Evolutionary conservation across 148 eudicot species (phyloP).

Genomic region (Linanthus parryae): DNA sequence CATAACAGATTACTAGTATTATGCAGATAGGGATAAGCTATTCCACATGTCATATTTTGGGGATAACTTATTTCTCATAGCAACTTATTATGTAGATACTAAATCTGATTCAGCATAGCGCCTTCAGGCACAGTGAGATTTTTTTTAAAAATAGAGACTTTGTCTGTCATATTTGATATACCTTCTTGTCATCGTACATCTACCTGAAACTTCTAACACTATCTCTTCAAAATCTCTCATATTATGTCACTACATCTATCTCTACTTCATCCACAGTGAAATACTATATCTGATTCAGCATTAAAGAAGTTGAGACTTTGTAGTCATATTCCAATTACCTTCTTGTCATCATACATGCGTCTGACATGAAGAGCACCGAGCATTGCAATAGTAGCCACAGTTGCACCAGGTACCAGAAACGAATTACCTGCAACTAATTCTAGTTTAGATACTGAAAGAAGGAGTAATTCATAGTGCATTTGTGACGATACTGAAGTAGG

Average conservation of each 20-base stretch:
- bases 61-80: too few relatives aligned
- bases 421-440: constrained; percentile 47
- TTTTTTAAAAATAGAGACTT: background rate
- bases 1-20: too few relatives aligned
- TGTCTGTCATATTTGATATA: background rate
- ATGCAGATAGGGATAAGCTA: too few relatives aligned
- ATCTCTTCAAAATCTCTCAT: too few relatives aligned
- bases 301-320: background rate
- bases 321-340: constrained; percentile 25
- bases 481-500: too few relatives aligned
- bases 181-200: constrained; percentile 83
- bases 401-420: constrained; percentile 79
- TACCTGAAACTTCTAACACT: too few relatives aligned
- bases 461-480: background rate
- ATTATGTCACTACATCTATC: background rate
- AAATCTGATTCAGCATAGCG: too few relatives aligned
- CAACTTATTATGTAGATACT: too few relatives aligned
- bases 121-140: background rate
- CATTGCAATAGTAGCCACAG: constrained; percentile 86
- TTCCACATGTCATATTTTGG: too few relatives aligned
- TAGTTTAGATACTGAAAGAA: background rate
- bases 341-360: constrained; percentile 73
- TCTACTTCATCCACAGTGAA: background rate
- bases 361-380: constrained; percentile 93
- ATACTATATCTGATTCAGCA: too few relatives aligned